phyloP scores from a whole-genome alignment of 1,139 yeast genomes.

The Barnettozyma hawaiiensis region DNA sequence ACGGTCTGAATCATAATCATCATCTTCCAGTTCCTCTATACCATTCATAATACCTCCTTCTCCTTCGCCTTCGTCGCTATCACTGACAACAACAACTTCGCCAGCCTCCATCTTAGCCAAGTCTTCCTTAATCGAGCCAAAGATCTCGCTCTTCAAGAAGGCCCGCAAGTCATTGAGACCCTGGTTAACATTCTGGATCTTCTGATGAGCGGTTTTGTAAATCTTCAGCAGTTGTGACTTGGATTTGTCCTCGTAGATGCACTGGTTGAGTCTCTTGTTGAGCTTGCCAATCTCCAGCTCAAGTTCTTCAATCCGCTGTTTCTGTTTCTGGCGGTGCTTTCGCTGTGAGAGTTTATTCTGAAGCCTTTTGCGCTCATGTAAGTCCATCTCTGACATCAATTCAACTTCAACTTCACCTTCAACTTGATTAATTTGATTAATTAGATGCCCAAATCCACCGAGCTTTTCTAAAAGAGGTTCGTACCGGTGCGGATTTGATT shows the following conservation, averaged over 20 bases:
- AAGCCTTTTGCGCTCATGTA: conserved; percentile 10
- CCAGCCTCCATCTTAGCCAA: conserved; percentile 1
- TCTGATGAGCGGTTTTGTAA: conserved; percentile 4
- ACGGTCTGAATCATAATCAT: not conserved
- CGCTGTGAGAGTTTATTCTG: conserved; percentile 14
- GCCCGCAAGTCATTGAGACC: conserved; percentile 7
- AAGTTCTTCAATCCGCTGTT: conserved; percentile 12
- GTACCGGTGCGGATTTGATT: too few relatives aligned
- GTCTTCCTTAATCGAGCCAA: conserved; percentile 3
- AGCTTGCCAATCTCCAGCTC: conserved; percentile 6
- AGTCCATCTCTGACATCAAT: conserved; percentile 4
- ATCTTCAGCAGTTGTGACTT: conserved; percentile 7
- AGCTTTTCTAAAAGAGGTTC: too few relatives aligned
- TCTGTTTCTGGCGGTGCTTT: conserved; percentile 14
- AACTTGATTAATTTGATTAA: not conserved
- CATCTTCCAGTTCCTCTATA: not conserved
- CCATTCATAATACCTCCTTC: not conserved
- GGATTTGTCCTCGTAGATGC: conserved; percentile 11
- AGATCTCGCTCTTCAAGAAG: conserved; percentile 7
- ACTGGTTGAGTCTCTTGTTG: conserved; percentile 9
- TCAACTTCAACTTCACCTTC: not conserved
- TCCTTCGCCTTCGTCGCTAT: conserved; percentile 1
- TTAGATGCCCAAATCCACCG: too few relatives aligned
- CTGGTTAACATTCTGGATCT: conserved; percentile 6
- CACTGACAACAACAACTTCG: conserved; percentile 1